These are phyloP conservation scores for Lipomyces sp. DNA, from an alignment of 805 yeast species.

Conservation along the genomic window DNA sequence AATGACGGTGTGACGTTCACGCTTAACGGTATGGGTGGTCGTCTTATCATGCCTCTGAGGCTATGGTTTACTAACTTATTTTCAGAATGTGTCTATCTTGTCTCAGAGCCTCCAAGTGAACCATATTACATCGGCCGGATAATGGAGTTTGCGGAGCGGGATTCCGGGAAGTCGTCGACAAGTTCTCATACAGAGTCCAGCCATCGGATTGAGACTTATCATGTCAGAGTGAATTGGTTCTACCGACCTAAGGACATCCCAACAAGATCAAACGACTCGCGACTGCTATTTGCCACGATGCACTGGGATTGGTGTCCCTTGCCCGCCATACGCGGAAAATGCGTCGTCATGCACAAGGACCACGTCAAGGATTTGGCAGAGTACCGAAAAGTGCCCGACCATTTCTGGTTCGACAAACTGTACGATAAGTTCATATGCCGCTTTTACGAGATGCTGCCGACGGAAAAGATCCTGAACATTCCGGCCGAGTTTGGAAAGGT, in stretches of 20 bases:
- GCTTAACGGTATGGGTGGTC: constrained; percentile 34
- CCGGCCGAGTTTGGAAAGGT: constrained; percentile 60
- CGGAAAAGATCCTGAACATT: constrained; percentile 53
- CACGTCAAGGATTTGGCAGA: constrained; percentile 59
- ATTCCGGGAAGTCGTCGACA: constrained; percentile 5
- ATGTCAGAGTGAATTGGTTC: constrained; percentile 82
- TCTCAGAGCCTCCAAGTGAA: constrained; percentile 90
- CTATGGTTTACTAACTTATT: not conserved
- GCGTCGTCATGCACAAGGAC: constrained; percentile 62
- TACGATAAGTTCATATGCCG: constrained; percentile 83
- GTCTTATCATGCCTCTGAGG: not conserved
- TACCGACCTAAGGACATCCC: constrained; percentile 84
- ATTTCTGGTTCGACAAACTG: constrained; percentile 79
- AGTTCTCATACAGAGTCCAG: too few species aligned
- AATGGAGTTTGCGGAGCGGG: constrained; percentile 59
- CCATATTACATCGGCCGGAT: constrained; percentile 87
- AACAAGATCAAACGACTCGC: constrained; percentile 61
- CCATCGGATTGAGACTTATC: constrained; percentile 47
- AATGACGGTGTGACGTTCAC: constrained; percentile 32
- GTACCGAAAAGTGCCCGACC: constrained; percentile 58
- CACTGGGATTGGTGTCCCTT: constrained; percentile 82
- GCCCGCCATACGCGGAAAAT: constrained; percentile 68
- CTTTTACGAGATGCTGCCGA: constrained; percentile 74
- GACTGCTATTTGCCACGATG: constrained; percentile 78
- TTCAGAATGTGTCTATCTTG: constrained; percentile 68